A percentile compares a stretch with the other conserved stretches of the same genome.
These are phyloP conservation scores for Dothidotthia symphoricarpi DNA, from an alignment of 2,329 filamentous ascomycete species.

Conservation along the genomic window DNA sequence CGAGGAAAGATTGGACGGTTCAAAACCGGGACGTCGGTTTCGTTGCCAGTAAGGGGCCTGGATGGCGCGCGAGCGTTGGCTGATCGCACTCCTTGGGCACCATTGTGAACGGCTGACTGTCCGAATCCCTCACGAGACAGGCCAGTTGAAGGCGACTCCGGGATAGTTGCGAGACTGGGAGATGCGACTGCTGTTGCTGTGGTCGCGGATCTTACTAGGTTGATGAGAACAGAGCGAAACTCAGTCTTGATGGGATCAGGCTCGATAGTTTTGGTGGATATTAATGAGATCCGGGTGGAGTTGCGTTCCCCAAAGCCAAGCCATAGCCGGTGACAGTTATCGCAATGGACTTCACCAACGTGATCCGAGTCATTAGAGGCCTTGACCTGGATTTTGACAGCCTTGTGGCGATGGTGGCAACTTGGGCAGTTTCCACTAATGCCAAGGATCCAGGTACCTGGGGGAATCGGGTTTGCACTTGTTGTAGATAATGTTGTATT, in stretches of 20 bases:
- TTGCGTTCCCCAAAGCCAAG: conserved; percentile 25
- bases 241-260: conserved; percentile 15
- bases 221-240: conserved; percentile 17
- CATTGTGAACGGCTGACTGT: conserved; percentile 1
- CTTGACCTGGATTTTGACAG: conserved; percentile 19
- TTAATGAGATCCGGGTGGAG: conserved; percentile 25
- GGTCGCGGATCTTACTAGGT: conserved; percentile 22
- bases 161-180: conserved; percentile 15
- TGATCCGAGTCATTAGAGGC: conserved; percentile 11
- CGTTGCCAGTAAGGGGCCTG: background rate
- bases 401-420: conserved; percentile 30
- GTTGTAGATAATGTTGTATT: conserved; percentile 19
- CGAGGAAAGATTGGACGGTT: too few relatives aligned
- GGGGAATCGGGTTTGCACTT: conserved; percentile 16
- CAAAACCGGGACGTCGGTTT: too few relatives aligned
- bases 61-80: background rate
- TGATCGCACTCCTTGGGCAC: background rate
- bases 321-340: conserved; percentile 25
- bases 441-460: conserved; percentile 20
- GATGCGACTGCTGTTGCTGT: conserved; percentile 16
- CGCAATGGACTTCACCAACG: conserved; percentile 21
- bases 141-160: conserved; percentile 12
- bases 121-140: conserved; percentile 13
- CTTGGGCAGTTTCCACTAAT: conserved; percentile 30
- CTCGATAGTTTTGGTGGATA: conserved; percentile 21